Evolutionary conservation across 2,329 filamentous ascomycete species (phyloP).

Genomic region (Fusarium austroafricanum): DNA sequence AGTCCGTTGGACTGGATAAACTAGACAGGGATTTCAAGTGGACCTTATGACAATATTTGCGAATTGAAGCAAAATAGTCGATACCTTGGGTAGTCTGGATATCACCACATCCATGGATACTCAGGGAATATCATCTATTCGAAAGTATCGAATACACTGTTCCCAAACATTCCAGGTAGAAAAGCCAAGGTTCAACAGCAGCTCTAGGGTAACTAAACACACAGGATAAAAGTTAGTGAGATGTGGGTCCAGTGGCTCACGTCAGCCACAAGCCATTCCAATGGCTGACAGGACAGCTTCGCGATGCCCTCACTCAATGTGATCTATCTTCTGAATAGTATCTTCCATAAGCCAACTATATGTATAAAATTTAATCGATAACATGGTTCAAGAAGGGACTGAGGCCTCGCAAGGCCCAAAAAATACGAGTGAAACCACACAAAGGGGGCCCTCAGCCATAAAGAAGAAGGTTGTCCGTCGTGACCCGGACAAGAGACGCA

Average conservation of each 20-base stretch:
- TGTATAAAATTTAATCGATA: background rate
- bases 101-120: constrained; percentile 4
- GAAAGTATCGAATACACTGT: too few relatives aligned
- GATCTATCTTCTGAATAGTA: background rate
- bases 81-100: background rate
- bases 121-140: too few relatives aligned
- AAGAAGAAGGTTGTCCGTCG: constrained; percentile 37
- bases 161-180: background rate
- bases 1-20: background rate
- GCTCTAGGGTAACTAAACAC: constrained; percentile 5
- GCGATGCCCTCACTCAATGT: constrained; percentile 6
- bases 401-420: background rate
- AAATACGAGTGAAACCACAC: background rate
- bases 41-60: constrained; percentile 15
- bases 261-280: constrained; percentile 38
- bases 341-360: background rate
- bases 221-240: background rate
- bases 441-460: constrained; percentile 1
- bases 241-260: constrained; percentile 40
- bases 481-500: constrained; percentile 43
- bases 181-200: background rate
- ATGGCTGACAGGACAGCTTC: constrained; percentile 30
- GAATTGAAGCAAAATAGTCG: background rate
- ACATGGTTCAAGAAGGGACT: constrained; percentile 26
- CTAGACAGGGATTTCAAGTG: background rate